Percentiles rank a stretch among this genome's conserved stretches.
These are phyloP conservation scores for Pleurostoma richardsiae DNA, from an alignment of 2,329 filamentous ascomycete species.

Conservation along the genomic window DNA sequence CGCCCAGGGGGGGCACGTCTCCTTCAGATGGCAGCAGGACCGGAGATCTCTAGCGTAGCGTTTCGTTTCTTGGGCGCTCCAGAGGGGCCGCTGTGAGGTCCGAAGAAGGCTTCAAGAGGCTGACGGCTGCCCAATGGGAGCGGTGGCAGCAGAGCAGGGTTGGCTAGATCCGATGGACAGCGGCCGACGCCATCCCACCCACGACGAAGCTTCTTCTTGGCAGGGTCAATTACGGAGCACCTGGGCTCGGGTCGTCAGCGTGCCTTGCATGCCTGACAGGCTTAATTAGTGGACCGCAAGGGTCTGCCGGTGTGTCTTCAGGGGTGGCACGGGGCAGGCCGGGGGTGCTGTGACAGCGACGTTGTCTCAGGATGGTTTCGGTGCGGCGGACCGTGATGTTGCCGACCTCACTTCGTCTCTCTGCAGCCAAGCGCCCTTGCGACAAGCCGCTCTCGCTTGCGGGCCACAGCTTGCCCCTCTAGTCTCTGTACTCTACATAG, in stretches of 20 bases:
- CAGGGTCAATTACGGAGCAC: not conserved
- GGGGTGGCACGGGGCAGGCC: conserved; percentile 5
- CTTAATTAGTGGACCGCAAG: not conserved
- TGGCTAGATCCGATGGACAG: not conserved
- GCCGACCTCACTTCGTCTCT: conserved; percentile 4
- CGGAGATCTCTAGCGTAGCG: conserved; percentile 4
- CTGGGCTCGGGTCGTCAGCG: not conserved
- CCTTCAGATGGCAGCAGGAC: conserved; percentile 1
- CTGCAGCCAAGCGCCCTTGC: not conserved
- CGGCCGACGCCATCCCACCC: no score
- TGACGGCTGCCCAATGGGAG: not conserved
- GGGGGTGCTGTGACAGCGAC: conserved; percentile 10
- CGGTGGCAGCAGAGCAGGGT: conserved; percentile 5
- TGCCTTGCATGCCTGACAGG: not conserved
- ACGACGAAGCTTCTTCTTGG: not conserved
- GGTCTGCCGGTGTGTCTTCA: not conserved
- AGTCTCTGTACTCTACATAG: not conserved
- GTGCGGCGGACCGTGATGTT: conserved; percentile 9
- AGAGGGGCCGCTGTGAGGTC: not conserved
- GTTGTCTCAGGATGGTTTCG: conserved; percentile 18
- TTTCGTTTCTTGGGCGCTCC: conserved; percentile 2
- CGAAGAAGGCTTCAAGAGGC: not conserved
- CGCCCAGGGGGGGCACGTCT: not conserved
- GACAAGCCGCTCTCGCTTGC: not conserved
- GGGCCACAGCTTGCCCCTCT: conserved; percentile 5